Evolutionary conservation across 2,329 filamentous ascomycete species (phyloP).

Genomic region (Verruconis gallopava): DNA sequence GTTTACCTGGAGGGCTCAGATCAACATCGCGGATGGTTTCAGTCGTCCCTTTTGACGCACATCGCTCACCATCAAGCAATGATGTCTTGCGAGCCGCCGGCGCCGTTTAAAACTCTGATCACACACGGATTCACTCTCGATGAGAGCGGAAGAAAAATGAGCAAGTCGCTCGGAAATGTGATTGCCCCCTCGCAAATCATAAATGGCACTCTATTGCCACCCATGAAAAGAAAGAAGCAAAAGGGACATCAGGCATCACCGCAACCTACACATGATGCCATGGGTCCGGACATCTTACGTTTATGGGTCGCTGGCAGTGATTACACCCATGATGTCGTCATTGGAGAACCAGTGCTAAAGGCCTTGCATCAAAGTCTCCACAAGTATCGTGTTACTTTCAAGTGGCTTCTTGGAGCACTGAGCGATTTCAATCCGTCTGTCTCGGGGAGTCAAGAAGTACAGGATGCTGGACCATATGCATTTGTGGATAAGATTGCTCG

Average conservation of each 20-base stretch:
- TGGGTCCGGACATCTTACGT: conserved; percentile 77
- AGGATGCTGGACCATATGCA: conserved; percentile 7
- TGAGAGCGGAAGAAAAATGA: conserved; percentile 90
- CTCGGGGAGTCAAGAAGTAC: neutral
- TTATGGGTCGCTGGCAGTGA: conserved; percentile 88
- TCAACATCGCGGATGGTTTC: conserved; percentile 97
- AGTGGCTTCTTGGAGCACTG: conserved; percentile 69
- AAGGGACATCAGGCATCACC: conserved; percentile 30
- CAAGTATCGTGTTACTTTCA: conserved; percentile 82
- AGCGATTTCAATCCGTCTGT: conserved; percentile 27
- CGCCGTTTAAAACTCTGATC: conserved; percentile 80
- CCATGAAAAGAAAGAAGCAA: conserved; percentile 49
- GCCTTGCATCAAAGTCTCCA: conserved; percentile 63
- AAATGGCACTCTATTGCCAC: conserved; percentile 63
- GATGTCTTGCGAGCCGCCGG: conserved; percentile 19
- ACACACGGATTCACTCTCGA: conserved; percentile 95
- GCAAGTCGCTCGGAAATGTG: conserved; percentile 87
- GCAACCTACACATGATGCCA: conserved; percentile 46
- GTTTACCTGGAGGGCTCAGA: conserved; percentile 90
- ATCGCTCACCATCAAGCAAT: conserved; percentile 46
- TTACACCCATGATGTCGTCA: conserved; percentile 75
- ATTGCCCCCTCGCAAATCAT: conserved; percentile 74
- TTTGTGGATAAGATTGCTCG: conserved; percentile 60
- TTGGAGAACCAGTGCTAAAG: conserved; percentile 65
- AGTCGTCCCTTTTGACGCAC: conserved; percentile 83